Evolutionary conservation across 495 filamentous ascomycete genomes (phyloP), one percentile per base, ranked within the genome.

Genomic region (Aspergillus egyptiacus): DNA sequence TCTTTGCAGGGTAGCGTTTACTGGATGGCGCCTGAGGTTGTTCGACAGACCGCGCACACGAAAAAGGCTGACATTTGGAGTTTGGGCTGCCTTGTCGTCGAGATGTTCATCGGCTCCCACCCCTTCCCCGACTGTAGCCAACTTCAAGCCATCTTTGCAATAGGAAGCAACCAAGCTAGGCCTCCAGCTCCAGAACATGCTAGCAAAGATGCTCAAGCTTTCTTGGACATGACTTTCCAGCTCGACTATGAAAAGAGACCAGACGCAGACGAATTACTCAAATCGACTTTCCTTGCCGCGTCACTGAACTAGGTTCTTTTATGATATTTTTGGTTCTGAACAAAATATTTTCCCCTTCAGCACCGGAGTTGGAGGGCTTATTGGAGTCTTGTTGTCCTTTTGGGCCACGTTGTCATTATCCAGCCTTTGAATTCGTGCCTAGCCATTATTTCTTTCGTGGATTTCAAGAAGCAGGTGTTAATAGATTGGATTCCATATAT

Each of bases 61-160:
- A 89, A 91, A 63, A 99, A 99, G 70, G 93, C 94, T n/a, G 93
- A 99, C 64, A 97, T 99, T 61, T 99, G 93, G 93, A 94, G 88
- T 46, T 76, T 99, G 27, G 93, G 93, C 18, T 99, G 93, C 66
- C 71, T 99, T 15, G 86, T 99, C 36, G 93, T 99, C 22, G 93
- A 99, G 69, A 99, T 99, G 93, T 94, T 99, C 72, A 97, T 91
- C 13, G 93, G 93, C 31, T 83, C 80, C 23, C 93, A 99, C 62
- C 93, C 93, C 11, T 96, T 96, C 78, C 93, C 93, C 0, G 91
- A 96, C 69, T 96, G 89, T 69, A 91, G 87, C 37, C 93, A 99
- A 68, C 70, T 99, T 53, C 93, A 97, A 63, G 93, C 93, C 37
- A 99, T 99, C 65, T 99, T 97, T 73, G 93, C 95, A 68, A 97